Evolutionary conservation across 306 rosid genomes (phyloP), one percentile per base, ranked within the genome.

Genomic region (Medicago arabica): DNA sequence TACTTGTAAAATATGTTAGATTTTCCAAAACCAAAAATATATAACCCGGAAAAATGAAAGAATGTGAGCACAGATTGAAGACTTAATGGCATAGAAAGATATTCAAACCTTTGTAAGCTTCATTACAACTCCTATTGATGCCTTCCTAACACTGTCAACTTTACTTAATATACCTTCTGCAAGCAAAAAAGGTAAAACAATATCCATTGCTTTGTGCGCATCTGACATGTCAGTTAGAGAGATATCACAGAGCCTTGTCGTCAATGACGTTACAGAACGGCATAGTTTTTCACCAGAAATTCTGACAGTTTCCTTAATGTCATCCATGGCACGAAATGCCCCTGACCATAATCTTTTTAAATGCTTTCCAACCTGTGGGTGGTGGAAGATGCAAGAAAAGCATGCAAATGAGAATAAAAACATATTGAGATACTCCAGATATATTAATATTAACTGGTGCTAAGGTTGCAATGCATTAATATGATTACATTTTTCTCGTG

Each of bases 281-380:
- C 98, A 92, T 58, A 95, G 77, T 39, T 83, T 95, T 78, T 95
- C 98, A 25, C 98, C 98, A 81, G 98, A 81, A 79, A 67, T 90
- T 73, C 98, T 90, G 60, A 95, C 96, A 38, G 97, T 95, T 87
- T 95, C 97, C 71, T 95, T 95, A 67, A 95, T 92, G 83, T 95
- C 98, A 71, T 95, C 98, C 98, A 95, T 95, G 59, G 92, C 89
- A 55, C 96, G 95, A 82, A 95, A 95, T 76, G 96, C 93, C 66
- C 81, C 95, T 10, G 88, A 83, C 98, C 98, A 95, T 79, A 92
- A 71, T 75, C 86, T 89, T 69, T 82, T 84, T 80, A 95, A 78
- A 90, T 95, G 88, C 86, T 87, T 92, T 55, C 71, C 91, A 31
- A 92, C 95, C 98, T 95, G 83, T 46, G 53, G 39, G 78, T 28